Conservation (phyloP, 2,329 filamentous ascomycete species). For the Davidsoniella eucalypti region DNA sequence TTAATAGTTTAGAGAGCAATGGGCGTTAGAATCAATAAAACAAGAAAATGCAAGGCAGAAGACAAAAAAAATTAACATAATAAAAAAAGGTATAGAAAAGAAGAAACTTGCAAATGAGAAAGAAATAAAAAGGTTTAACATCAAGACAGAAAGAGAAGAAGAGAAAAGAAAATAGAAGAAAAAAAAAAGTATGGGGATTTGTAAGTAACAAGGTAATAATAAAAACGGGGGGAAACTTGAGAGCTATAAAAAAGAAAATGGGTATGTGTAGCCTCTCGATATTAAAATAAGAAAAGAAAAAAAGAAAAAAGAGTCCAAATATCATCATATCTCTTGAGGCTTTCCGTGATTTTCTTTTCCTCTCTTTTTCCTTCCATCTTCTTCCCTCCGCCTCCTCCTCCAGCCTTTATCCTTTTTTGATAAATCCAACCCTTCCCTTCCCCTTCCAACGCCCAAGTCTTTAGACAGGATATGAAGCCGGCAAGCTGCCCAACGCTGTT, state of each 20-base stretch:
- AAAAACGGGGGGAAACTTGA: neutral
- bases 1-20: neutral
- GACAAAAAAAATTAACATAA: neutral
- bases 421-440: no score
- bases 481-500: no score
- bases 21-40: neutral
- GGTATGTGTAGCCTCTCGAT: neutral
- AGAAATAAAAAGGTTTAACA: neutral
- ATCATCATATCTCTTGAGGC: slow-evolving; percentile 2
- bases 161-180: no score
- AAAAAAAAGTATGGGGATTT: neutral
- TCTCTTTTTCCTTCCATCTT: neutral
- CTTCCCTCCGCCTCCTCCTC: no score
- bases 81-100: slow-evolving; percentile 3
- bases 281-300: slow-evolving; percentile 4
- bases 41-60: neutral
- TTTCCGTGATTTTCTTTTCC: neutral
- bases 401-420: no score
- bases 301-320: slow-evolving; percentile 1
- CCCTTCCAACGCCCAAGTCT: no score
- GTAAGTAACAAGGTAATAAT: neutral
- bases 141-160: neutral
- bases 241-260: no score
- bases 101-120: neutral
- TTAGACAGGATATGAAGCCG: no score